These are phyloP conservation scores for Vitis labrusca DNA, from an alignment of 164 flowering plant genomes.

Conservation along the genomic window DNA sequence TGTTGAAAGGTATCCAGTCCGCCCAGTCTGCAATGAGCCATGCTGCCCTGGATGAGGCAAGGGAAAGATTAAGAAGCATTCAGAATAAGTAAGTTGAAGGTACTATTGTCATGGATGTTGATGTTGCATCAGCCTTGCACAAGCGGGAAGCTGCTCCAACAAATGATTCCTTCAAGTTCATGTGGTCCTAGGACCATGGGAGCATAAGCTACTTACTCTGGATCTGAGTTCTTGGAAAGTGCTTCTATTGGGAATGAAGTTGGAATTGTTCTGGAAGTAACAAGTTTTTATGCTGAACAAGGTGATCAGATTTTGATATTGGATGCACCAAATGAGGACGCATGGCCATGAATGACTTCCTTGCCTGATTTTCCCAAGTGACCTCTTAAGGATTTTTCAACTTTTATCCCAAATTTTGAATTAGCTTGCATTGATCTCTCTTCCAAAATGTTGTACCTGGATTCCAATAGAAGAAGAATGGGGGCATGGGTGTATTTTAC, in stretches of 20 bases:
- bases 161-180: slow-evolving; percentile 76
- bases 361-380: too few relatives aligned
- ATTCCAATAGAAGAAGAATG: too few relatives aligned
- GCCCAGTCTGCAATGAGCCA: slow-evolving; percentile 4
- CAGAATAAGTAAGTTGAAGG: slow-evolving; percentile 85
- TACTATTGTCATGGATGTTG: slow-evolving; percentile 86
- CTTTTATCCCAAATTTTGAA: too few relatives aligned
- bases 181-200: slow-evolving; percentile 82
- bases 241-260: slow-evolving; percentile 53
- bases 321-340: too few relatives aligned
- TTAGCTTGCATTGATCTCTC: too few relatives aligned
- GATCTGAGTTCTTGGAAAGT: slow-evolving; percentile 63
- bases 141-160: slow-evolving; percentile 64
- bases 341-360: too few relatives aligned
- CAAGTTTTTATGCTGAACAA: slow-evolving; percentile 97
- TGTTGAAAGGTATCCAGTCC: too few relatives aligned
- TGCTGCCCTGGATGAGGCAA: slow-evolving; percentile 81
- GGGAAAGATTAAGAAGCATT: slow-evolving; percentile 85
- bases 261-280: slow-evolving; percentile 73
- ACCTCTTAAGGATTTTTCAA: too few relatives aligned
- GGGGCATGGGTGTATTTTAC: too few relatives aligned
- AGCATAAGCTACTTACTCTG: slow-evolving; percentile 85
- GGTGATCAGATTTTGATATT: slow-evolving; percentile 99
- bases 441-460: too few relatives aligned
- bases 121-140: slow-evolving; percentile 83